Conservation (phyloP, 306 rosid genomes). For the Astragalus glycyphyllos region DNA sequence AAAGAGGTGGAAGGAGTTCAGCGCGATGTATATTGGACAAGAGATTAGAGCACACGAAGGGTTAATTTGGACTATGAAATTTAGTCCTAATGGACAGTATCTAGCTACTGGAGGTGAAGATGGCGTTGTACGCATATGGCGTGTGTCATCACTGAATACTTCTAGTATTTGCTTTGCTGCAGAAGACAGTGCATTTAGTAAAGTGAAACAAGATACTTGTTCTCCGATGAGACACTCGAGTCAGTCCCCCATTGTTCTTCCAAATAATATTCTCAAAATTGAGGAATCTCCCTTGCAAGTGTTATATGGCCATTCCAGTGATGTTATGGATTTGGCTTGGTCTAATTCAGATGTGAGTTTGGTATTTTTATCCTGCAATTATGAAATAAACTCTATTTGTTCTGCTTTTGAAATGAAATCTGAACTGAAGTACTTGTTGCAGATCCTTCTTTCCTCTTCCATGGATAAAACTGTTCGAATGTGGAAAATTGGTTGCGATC, state of each 20-base stretch:
- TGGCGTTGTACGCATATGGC: constrained; percentile 81
- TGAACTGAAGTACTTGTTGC: constrained; percentile 49
- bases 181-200: constrained; percentile 41
- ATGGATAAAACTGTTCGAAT: constrained; percentile 86
- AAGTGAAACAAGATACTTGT: constrained; percentile 49
- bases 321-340: constrained; percentile 94
- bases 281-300: constrained; percentile 76
- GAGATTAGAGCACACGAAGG: constrained; percentile 83
- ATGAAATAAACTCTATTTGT: constrained; percentile 11
- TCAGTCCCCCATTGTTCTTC: constrained; percentile 59
- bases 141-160: constrained; percentile 49
- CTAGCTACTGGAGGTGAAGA: constrained; percentile 97
- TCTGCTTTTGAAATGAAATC: constrained; percentile 17
- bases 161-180: constrained; percentile 48
- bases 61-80: constrained; percentile 80
- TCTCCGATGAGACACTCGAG: constrained; percentile 50
- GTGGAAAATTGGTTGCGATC: constrained; percentile 71
- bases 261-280: constrained; percentile 68
- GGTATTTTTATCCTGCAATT: background rate
- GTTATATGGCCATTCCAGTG: constrained; percentile 75
- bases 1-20: constrained; percentile 67
- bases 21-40: constrained; percentile 72
- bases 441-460: constrained; percentile 92
- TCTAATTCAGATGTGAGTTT: constrained; percentile 83
- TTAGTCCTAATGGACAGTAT: constrained; percentile 82